These are phyloP conservation scores for Nepenthes gracilis DNA, from an alignment of 148 eudicot genomes.

Conservation along the genomic window DNA sequence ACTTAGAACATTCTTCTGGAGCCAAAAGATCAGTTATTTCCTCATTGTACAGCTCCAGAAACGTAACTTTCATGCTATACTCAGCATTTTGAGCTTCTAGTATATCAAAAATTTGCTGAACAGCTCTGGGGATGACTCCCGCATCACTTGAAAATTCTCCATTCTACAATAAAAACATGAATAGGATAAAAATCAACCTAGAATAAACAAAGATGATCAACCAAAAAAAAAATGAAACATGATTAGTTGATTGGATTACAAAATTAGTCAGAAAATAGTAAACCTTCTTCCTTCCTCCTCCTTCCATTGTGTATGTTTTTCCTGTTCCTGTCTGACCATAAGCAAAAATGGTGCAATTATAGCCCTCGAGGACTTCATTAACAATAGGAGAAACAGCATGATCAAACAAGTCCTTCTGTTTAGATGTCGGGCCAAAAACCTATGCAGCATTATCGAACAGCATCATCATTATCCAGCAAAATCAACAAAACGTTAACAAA, in stretches of 20 bases:
- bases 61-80: conserved; percentile 92
- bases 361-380: conserved; percentile 91
- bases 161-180: conserved; percentile 36
- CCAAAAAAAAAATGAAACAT: not conserved
- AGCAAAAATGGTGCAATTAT: conserved; percentile 97
- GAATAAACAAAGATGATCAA: not conserved
- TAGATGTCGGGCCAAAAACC: conserved; percentile 92
- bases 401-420: conserved; percentile 83
- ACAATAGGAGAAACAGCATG: conserved; percentile 83
- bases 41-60: conserved; percentile 89
- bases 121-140: conserved; percentile 98
- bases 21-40: conserved; percentile 92
- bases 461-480: conserved; percentile 3
- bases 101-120: conserved; percentile 71
- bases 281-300: conserved; percentile 94
- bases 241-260: not conserved
- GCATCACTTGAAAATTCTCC: conserved; percentile 94
- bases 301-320: conserved; percentile 99
- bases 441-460: conserved; percentile 16
- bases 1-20: conserved; percentile 68
- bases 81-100: conserved; percentile 91
- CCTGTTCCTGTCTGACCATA: conserved; percentile 99
- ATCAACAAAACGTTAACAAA: not conserved
- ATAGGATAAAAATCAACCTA: not conserved
- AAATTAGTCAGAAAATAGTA: conserved; percentile 1